Evolutionary conservation across 352 stramenopile genomes (phyloP).

Genomic region (Globisporangium carolinianum): DNA sequence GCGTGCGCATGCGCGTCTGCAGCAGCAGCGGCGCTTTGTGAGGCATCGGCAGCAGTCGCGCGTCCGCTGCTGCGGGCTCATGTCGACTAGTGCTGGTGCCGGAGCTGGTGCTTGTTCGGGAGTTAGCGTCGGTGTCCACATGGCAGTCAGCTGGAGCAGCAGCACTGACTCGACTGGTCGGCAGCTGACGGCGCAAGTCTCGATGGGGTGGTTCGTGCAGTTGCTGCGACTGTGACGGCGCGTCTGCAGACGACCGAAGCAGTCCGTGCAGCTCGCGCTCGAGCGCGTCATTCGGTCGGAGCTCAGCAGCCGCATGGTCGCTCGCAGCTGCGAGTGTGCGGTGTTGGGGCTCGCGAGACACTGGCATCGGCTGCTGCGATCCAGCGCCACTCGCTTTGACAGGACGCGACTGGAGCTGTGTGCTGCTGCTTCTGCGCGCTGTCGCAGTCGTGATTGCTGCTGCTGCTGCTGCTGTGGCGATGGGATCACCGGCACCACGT

Average conservation of each 20-base stretch:
- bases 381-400: not conserved
- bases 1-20: constrained; percentile 25
- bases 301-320: constrained; percentile 3
- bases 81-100: not conserved
- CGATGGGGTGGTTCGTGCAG: not conserved
- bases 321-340: not conserved
- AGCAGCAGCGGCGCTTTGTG: constrained; percentile 18
- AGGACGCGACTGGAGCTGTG: no score
- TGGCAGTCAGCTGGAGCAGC: no score
- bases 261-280: constrained; percentile 11
- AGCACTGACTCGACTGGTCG: not conserved
- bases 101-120: no score
- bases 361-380: not conserved
- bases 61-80: not conserved
- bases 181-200: not conserved
- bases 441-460: not conserved
- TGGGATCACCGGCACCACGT: no score
- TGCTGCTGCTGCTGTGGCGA: not conserved
- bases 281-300: constrained; percentile 11
- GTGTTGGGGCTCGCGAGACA: not conserved
- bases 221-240: not conserved
- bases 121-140: no score
- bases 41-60: constrained; percentile 2
- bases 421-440: no score
- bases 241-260: constrained; percentile 1